Conservation (phyloP, 2,329 filamentous ascomycete genomes). For the Penicillium corylophilum region DNA sequence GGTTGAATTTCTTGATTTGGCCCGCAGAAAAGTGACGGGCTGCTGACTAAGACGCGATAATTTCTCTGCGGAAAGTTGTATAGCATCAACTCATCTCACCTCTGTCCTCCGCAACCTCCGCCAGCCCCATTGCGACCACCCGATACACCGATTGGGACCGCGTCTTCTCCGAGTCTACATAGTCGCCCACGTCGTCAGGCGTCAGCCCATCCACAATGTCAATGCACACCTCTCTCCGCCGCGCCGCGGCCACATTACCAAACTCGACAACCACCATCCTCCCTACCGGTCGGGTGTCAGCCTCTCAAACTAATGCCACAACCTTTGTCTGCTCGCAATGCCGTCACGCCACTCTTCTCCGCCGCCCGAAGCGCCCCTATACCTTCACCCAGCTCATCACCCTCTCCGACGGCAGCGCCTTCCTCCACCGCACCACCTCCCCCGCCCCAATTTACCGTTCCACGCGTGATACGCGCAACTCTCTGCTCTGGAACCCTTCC, state of each 20-base stretch:
- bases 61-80: conserved; percentile 30
- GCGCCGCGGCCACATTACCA: conserved; percentile 30
- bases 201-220: conserved; percentile 29
- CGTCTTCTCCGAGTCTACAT: neutral
- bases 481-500: conserved; percentile 84
- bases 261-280: conserved; percentile 35
- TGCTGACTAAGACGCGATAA: conserved; percentile 36
- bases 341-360: conserved; percentile 80
- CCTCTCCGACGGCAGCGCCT: conserved; percentile 86
- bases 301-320: conserved; percentile 30
- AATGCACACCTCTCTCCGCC: conserved; percentile 38
- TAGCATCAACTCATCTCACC: conserved; percentile 21
- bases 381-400: conserved; percentile 96
- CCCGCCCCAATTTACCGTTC: conserved; percentile 58
- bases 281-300: conserved; percentile 32
- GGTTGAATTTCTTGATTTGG: neutral
- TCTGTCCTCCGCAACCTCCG: conserved; percentile 12
- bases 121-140: conserved; percentile 6
- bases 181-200: neutral
- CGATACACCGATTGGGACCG: neutral
- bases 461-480: conserved; percentile 85
- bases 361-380: conserved; percentile 87
- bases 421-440: conserved; percentile 51
- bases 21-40: conserved; percentile 19
- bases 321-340: conserved; percentile 58